A percentile compares a stretch with the other conserved stretches of the same genome.
These are phyloP conservation scores for Penicillium sp. DNA, from an alignment of 2,329 filamentous ascomycete species.

Conservation along the genomic window DNA sequence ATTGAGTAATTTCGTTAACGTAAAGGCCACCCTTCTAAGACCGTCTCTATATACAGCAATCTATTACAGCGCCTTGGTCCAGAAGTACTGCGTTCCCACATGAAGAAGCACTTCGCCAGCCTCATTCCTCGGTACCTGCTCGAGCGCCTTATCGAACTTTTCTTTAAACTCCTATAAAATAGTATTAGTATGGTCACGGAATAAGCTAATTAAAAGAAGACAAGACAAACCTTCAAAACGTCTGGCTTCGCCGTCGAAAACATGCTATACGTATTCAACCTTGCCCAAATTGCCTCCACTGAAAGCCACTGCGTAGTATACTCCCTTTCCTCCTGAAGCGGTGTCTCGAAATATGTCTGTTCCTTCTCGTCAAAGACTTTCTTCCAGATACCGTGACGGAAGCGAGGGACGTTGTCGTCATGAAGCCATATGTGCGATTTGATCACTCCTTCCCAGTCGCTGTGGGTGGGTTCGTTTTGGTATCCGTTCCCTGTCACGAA, in stretches of 20 bases:
- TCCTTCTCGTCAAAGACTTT: conserved; percentile 60
- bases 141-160: conserved; percentile 53
- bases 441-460: conserved; percentile 59
- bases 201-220: not conserved
- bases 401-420: conserved; percentile 60
- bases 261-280: conserved; percentile 65
- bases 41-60: not conserved
- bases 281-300: conserved; percentile 59
- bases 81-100: conserved; percentile 60
- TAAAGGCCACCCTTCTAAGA: too few species aligned
- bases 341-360: conserved; percentile 57
- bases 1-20: not conserved
- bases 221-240: conserved; percentile 40
- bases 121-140: conserved; percentile 43
- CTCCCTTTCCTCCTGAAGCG: conserved; percentile 55
- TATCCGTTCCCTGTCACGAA: conserved; percentile 59
- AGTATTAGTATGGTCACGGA: not conserved
- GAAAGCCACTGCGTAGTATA: conserved; percentile 57
- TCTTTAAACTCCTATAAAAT: conserved; percentile 42
- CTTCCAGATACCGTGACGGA: conserved; percentile 63
- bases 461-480: conserved; percentile 50
- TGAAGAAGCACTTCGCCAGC: conserved; percentile 62
- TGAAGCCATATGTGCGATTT: conserved; percentile 56
- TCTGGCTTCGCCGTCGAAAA: conserved; percentile 57
- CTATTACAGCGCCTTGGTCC: conserved; percentile 43